These are phyloP conservation scores for Termitomyces sp. DNA, from an alignment of 768 basidiomycete genomes.

Conservation along the genomic window DNA sequence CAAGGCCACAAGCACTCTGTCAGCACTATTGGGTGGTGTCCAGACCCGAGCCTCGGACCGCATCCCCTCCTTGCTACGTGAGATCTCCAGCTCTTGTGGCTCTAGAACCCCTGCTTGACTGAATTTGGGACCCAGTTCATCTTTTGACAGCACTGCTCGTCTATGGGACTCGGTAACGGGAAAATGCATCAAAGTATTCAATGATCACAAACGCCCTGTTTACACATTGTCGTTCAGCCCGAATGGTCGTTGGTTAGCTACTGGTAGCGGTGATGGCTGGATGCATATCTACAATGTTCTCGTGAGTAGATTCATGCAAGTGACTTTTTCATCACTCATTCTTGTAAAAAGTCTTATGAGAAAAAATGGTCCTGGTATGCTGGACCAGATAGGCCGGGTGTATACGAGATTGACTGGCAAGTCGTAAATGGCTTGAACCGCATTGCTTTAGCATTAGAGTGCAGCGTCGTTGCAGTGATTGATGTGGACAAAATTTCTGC, in stretches of 20 bases:
- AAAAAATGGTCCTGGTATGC: constrained; percentile 63
- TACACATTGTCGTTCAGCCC: constrained; percentile 77
- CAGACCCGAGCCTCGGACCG: constrained; percentile 35
- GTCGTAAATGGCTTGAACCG: constrained; percentile 45
- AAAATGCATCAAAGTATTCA: constrained; percentile 64
- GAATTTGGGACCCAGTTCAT: constrained; percentile 41
- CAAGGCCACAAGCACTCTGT: constrained; percentile 64
- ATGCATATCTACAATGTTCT: constrained; percentile 65
- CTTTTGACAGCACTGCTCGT: constrained; percentile 76
- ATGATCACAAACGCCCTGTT: constrained; percentile 65
- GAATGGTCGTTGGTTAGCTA: constrained; percentile 63
- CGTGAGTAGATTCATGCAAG: constrained; percentile 32
- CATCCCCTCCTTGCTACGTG: constrained; percentile 72
- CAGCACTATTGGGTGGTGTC: constrained; percentile 67
- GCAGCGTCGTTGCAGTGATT: constrained; percentile 59
- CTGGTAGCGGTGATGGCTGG: constrained; percentile 76
- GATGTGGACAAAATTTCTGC: constrained; percentile 49
- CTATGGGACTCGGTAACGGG: constrained; percentile 82
- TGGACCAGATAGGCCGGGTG: constrained; percentile 50
- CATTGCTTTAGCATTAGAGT: constrained; percentile 66
- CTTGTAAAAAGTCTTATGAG: constrained; percentile 31
- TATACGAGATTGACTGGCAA: constrained; percentile 79
- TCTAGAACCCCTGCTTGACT: not conserved
- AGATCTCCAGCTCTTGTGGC: constrained; percentile 14
- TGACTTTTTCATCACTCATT: not conserved